Evolutionary conservation across 169 alveolate species (phyloP), one percentile per base, ranked within the genome.

Genomic region (Babesia sp.): DNA sequence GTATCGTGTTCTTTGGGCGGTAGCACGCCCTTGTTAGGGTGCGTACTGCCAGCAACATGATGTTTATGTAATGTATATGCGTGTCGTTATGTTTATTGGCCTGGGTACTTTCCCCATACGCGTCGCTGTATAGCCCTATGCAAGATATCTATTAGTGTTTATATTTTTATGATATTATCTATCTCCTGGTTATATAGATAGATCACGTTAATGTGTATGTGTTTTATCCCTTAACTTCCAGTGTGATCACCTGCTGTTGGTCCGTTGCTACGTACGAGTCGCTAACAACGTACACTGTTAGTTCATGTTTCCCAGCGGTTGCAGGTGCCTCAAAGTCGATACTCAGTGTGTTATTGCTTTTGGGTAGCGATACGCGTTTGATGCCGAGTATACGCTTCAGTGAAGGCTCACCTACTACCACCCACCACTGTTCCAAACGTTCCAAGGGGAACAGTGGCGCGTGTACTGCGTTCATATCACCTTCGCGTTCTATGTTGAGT

Each of bases 341-440:
- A 37, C 82, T 90, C 57, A 92, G 87, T 34, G 42, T 69, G 63
- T 89, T 75, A 31, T 26, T 29, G 53, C 56, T 57, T 67, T 84
- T 79, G 55, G 68, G 58, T 11, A 89, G 72, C 29, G 93, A 55
- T 67, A 94, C 87, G 85, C 98, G 84, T 90, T 95, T 77, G 92
- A 95, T 86, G 59, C 96, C 92, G 18, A 85, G 67, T 28, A 96
- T 90, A 46, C 94, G 88, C 76, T 96, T 94, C 28, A 93, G 73
- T 42, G 88, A 87, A 14, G 94, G 91, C 72, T 94, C 94, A 3
- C 99, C 99, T 24, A 97, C 86, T 37, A 98, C 94, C 34, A 98
- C 88, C 99, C 99, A 98, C 99, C 99, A 98, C 80, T 95, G 90
- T 78, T 98, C 99, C 73, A 95, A 97, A 91, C 97, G 97, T 71